Evolutionary conservation across 371 early-diverging fungal species (phyloP).

Genomic region (Chytridium lagenaria): DNA sequence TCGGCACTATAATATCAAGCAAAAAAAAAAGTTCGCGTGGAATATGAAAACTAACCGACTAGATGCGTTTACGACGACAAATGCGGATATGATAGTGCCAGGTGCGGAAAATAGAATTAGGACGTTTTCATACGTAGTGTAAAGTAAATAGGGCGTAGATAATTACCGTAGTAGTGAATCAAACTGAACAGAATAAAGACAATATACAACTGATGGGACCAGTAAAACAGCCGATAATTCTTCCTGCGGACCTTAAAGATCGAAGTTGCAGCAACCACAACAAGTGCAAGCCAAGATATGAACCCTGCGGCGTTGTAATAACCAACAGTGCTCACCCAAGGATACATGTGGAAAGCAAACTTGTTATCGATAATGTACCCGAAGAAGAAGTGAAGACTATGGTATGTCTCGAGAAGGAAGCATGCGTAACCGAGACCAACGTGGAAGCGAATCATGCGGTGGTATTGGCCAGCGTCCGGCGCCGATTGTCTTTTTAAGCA

Average conservation of each 20-base stretch:
- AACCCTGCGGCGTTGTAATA: constrained; percentile 18
- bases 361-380: not conserved
- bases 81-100: not conserved
- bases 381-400: constrained; percentile 16
- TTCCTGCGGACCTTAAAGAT: constrained; percentile 14
- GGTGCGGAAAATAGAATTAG: not conserved
- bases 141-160: no score
- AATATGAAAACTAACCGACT: not conserved
- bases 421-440: constrained; percentile 24
- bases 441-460: constrained; percentile 23
- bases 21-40: no score
- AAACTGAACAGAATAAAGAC: constrained; percentile 14
- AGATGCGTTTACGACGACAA: no score
- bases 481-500: constrained; percentile 16
- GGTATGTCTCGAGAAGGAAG: constrained; percentile 20
- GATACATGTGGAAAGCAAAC: not conserved
- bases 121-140: no score
- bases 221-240: constrained; percentile 15
- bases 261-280: constrained; percentile 7
- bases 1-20: not conserved
- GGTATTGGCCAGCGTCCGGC: constrained; percentile 23
- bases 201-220: constrained; percentile 26
- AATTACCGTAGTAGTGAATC: constrained; percentile 1
- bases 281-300: constrained; percentile 11
- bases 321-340: constrained; percentile 12